Percentiles rank a stretch among this genome's conserved stretches.
Evolutionary conservation across 1,284 basidiomycete species (phyloP).

Genomic region (Cryptococcus wingfieldii): DNA sequence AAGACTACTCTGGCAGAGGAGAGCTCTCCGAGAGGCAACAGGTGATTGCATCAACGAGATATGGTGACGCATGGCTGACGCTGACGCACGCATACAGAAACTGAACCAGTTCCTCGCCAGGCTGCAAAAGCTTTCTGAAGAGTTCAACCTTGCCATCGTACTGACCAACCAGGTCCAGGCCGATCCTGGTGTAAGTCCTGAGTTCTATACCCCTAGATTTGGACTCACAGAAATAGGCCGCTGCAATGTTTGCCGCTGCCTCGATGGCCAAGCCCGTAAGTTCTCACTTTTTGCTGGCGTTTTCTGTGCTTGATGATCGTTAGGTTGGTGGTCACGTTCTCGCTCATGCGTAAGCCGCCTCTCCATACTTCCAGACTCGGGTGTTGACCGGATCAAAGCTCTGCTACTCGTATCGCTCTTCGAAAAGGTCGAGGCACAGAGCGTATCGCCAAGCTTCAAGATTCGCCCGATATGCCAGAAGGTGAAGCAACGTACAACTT

Average conservation of each 20-base stretch:
- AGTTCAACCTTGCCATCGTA: slow-evolving; percentile 74
- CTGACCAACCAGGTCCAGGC: slow-evolving; percentile 85
- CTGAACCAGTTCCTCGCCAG: slow-evolving; percentile 77
- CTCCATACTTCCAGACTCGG: neutral
- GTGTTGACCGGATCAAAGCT: slow-evolving; percentile 15
- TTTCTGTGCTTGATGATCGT: neutral
- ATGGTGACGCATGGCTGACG: neutral
- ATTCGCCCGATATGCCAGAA: slow-evolving; percentile 86
- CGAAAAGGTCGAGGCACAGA: slow-evolving; percentile 80
- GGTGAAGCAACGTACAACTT: slow-evolving; percentile 88
- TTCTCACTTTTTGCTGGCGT: neutral
- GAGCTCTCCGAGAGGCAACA: slow-evolving; percentile 90
- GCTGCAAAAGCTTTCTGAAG: slow-evolving; percentile 83
- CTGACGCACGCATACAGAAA: slow-evolving; percentile 36
- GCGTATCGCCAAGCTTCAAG: slow-evolving; percentile 89
- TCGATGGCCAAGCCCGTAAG: slow-evolving; percentile 73
- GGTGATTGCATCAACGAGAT: slow-evolving; percentile 18
- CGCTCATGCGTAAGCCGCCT: slow-evolving; percentile 43
- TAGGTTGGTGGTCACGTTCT: slow-evolving; percentile 40
- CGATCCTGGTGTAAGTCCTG: slow-evolving; percentile 66
- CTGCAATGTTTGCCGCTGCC: slow-evolving; percentile 88
- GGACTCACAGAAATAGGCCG: slow-evolving; percentile 50
- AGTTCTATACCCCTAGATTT: neutral
- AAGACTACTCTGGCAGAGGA: slow-evolving; percentile 85
- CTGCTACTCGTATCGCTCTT: slow-evolving; percentile 43